Evolutionary conservation across 1,284 basidiomycete species (phyloP), one percentile per base, ranked within the genome.

Genomic region (Fomitopsis schrenkii): DNA sequence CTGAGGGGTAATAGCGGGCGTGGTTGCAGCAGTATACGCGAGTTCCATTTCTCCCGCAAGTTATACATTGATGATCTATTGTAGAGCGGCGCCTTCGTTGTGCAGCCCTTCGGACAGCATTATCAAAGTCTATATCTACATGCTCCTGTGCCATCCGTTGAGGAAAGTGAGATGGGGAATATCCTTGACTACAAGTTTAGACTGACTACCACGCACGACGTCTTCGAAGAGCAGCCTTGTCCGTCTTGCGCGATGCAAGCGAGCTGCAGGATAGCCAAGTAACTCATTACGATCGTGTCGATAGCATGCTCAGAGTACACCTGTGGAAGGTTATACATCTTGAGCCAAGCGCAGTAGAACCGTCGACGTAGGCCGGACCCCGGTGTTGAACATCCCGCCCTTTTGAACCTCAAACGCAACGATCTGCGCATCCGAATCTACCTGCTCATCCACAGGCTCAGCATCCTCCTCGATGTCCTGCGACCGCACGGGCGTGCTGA

Each of bases 381-480:
- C 22, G 22, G 22, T 70, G 68, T 70, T 70, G 68, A 70, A 70
- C 63, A 66, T 65, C 68, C 66, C 66, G 64, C 67, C 65, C 63
- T 66, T 65, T 66, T 63, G 48, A 3, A 42, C 33, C 42, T 22
- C 35, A 22, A 50, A 22, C 30, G n/a, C 1, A 36, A 19, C 46
- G 8, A 38, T 26, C 46, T 30, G 26, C 26, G 22, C 22, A 42
- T 46, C 22, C 22, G 22, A 36, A 8, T 8, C 8, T 8, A 33
- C 30, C 28, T 36, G 17, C 44, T 22, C 33, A 30, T 6, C 19
- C 14, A 7, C 35, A 12, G 46, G 42, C 40, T 62, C 58, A 68
- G 12, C 65, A 64, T 83, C 83, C 68, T 90, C 87, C 67, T 86
- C 78, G 63, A 90, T 77, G 46, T 90, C 90, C 44, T 79, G 83